Percentiles rank a stretch among this genome's conserved stretches.
phyloP scores from a whole-genome alignment of 495 filamentous ascomycete genomes.

The Hypoxylon subgilvum region DNA sequence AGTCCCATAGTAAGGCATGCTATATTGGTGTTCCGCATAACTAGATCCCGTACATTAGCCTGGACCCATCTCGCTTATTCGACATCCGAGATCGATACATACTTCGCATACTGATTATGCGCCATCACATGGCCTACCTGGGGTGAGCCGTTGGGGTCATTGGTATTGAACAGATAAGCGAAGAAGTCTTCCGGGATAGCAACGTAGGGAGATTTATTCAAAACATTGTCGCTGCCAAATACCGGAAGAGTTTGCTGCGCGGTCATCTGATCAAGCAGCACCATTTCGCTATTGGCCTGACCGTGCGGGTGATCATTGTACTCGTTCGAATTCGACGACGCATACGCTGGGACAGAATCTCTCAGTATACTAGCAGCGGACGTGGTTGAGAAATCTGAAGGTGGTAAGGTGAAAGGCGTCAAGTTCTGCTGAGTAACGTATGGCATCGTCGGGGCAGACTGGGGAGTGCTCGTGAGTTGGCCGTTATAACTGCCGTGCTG shows the following conservation, averaged over 20 bases:
- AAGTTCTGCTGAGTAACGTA: constrained; percentile 61
- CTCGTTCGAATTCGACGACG: constrained; percentile 48
- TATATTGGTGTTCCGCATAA: constrained; percentile 59
- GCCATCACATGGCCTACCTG: constrained; percentile 52
- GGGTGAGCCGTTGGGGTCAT: constrained; percentile 50
- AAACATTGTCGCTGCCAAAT: constrained; percentile 76
- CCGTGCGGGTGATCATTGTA: constrained; percentile 53
- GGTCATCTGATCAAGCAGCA: constrained; percentile 69
- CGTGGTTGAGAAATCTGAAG: constrained; percentile 56
- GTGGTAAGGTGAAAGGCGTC: constrained; percentile 62
- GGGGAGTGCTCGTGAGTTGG: constrained; percentile 51
- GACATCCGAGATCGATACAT: constrained; percentile 24
- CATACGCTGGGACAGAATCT: constrained; percentile 45
- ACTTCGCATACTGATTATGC: constrained; percentile 57
- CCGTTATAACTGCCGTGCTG: constrained; percentile 55
- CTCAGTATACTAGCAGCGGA: constrained; percentile 32
- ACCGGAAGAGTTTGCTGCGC: constrained; percentile 76
- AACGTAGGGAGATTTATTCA: constrained; percentile 82
- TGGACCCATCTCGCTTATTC: not conserved
- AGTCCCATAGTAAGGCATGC: constrained; percentile 53
- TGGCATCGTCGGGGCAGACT: constrained; percentile 46
- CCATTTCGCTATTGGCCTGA: constrained; percentile 58
- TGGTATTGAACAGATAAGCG: constrained; percentile 84
- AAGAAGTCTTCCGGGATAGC: constrained; percentile 92
- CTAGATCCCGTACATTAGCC: constrained; percentile 44